Evolutionary conservation across 2,329 filamentous ascomycete genomes (phyloP).

Genomic region (Pseudocercospora cruenta): DNA sequence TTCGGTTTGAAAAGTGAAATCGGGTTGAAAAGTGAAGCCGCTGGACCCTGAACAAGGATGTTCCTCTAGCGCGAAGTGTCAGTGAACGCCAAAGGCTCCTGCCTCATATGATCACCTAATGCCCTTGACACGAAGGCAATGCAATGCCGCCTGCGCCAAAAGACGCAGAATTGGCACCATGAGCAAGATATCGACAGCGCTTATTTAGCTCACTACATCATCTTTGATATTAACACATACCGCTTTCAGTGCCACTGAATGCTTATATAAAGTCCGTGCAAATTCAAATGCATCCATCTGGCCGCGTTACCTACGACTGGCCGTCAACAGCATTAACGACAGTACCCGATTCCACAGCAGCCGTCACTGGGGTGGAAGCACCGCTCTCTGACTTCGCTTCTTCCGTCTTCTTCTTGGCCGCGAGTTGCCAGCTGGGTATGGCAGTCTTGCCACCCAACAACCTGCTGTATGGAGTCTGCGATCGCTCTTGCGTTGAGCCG

Average conservation of each 20-base stretch:
- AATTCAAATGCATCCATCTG: not conserved
- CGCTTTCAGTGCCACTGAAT: not conserved
- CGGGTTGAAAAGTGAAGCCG: not conserved
- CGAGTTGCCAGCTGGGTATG: slow-evolving; percentile 59
- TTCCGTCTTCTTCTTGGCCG: slow-evolving; percentile 52
- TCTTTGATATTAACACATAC: not conserved
- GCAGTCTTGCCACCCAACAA: slow-evolving; percentile 43
- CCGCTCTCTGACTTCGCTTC: slow-evolving; percentile 42
- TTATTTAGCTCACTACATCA: not conserved
- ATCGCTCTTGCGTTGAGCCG: slow-evolving; percentile 20
- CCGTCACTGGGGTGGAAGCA: slow-evolving; percentile 18
- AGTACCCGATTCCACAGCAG: slow-evolving; percentile 30
- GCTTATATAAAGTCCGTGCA: not conserved
- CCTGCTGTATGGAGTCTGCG: slow-evolving; percentile 32
- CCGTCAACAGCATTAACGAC: slow-evolving; percentile 24
- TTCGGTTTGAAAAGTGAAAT: not conserved
- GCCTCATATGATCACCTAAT: not conserved
- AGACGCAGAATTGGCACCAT: not conserved
- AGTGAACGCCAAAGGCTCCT: not conserved
- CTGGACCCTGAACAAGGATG: not conserved
- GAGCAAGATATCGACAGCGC: not conserved
- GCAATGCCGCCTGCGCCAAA: no score
- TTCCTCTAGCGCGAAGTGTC: not conserved
- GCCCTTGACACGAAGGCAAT: no score
- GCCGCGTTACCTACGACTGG: not conserved